These are phyloP conservation scores for Xylaria nigripes DNA, from an alignment of 495 filamentous ascomycete genomes.

Conservation along the genomic window DNA sequence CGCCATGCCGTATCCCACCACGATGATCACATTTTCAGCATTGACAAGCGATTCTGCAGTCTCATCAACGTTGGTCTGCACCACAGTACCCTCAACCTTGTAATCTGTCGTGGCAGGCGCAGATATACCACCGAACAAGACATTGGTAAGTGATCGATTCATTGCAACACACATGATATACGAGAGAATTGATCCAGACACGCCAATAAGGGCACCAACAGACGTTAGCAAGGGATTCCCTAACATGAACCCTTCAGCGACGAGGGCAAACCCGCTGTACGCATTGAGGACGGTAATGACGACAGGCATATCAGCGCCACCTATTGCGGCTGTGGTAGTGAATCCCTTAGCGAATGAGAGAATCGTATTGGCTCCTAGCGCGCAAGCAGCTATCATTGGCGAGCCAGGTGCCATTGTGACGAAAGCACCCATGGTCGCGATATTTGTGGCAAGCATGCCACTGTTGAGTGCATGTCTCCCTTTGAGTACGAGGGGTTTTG, in stretches of 20 bases:
- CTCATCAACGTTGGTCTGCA: slow-evolving; percentile 65
- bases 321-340: slow-evolving; percentile 74
- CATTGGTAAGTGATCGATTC: slow-evolving; percentile 73
- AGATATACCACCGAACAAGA: slow-evolving; percentile 70
- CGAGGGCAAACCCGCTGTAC: slow-evolving; percentile 74
- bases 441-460: slow-evolving; percentile 59
- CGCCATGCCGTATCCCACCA: slow-evolving; percentile 82
- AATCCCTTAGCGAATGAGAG: slow-evolving; percentile 75
- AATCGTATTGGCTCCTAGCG: slow-evolving; percentile 60
- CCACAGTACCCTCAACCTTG: slow-evolving; percentile 67
- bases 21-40: slow-evolving; percentile 70
- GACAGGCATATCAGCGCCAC: slow-evolving; percentile 81
- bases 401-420: slow-evolving; percentile 65
- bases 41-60: slow-evolving; percentile 60
- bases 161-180: slow-evolving; percentile 79
- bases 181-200: slow-evolving; percentile 71
- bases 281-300: slow-evolving; percentile 81
- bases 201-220: slow-evolving; percentile 72
- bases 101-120: slow-evolving; percentile 50
- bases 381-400: slow-evolving; percentile 63
- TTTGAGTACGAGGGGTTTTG: slow-evolving; percentile 56
- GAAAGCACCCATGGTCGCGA: slow-evolving; percentile 72
- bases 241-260: slow-evolving; percentile 82
- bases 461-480: slow-evolving; percentile 65
- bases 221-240: slow-evolving; percentile 71